These are phyloP conservation scores for Exophiala mesophila DNA, from an alignment of 2,329 filamentous ascomycete species.

Conservation along the genomic window DNA sequence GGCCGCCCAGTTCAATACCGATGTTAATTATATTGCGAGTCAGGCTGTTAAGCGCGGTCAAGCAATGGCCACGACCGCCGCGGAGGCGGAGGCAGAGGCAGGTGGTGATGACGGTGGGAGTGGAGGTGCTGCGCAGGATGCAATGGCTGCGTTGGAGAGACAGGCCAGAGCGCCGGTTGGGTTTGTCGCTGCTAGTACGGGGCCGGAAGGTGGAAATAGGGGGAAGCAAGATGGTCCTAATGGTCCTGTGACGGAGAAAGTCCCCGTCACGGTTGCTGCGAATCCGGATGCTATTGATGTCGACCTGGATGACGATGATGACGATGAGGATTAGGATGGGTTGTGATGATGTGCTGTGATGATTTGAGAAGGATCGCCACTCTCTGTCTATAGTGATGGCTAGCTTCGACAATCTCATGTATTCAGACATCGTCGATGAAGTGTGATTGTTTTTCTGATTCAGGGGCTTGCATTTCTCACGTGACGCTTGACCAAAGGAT, in stretches of 20 bases:
- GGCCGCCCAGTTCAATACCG: constrained; percentile 96
- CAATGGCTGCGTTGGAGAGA: constrained; percentile 83
- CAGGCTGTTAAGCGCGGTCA: constrained; percentile 84
- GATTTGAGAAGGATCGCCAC: too few relatives aligned
- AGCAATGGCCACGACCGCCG: constrained; percentile 35
- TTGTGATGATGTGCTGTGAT: too few relatives aligned
- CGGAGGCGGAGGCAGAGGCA: constrained; percentile 37
- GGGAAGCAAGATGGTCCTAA: constrained; percentile 23
- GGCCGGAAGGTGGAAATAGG: constrained; percentile 59
- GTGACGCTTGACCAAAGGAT: too few relatives aligned
- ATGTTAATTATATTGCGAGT: constrained; percentile 96
- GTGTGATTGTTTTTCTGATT: too few relatives aligned
- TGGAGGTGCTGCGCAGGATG: constrained; percentile 53
- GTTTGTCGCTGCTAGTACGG: constrained; percentile 82
- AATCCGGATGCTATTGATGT: constrained; percentile 88
- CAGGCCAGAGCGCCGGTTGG: constrained; percentile 84
- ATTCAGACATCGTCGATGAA: too few relatives aligned
- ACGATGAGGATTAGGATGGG: constrained; percentile 4
- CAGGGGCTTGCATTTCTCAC: too few relatives aligned
- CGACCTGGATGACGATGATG: constrained; percentile 49
- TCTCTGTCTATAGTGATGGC: too few relatives aligned
- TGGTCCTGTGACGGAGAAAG: constrained; percentile 9
- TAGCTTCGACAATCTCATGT: too few relatives aligned
- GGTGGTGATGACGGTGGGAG: constrained; percentile 46
- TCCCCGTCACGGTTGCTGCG: constrained; percentile 42